phyloP scores from a whole-genome alignment of 768 basidiomycete species.

The Suillus weaverae region DNA sequence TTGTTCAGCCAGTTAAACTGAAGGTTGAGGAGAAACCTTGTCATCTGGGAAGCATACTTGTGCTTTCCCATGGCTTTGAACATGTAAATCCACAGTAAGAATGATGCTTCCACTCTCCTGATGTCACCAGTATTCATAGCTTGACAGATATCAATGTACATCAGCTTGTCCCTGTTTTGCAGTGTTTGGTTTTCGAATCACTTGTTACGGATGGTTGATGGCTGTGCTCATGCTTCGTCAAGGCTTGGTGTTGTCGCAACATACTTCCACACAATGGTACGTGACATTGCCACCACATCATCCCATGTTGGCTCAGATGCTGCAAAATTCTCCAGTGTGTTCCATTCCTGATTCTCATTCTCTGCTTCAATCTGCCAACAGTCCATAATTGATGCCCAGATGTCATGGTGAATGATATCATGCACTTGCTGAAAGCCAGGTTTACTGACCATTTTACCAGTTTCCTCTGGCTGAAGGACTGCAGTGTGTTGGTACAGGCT shows the following conservation, averaged over 20 bases:
- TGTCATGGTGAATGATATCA: constrained; percentile 33
- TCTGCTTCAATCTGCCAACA: constrained; percentile 29
- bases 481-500: constrained; percentile 23
- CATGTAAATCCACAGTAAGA: constrained; percentile 30
- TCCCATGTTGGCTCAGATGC: constrained; percentile 19
- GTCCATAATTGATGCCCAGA: constrained; percentile 27
- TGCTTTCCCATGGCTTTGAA: constrained; percentile 17
- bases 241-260: constrained; percentile 12
- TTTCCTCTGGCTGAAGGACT: constrained; percentile 32
- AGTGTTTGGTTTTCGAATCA: constrained; percentile 24
- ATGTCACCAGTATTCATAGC: constrained; percentile 34
- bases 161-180: constrained; percentile 23
- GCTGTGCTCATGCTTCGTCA: background rate
- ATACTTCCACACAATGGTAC: constrained; percentile 20
- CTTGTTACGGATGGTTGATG: too few relatives aligned
- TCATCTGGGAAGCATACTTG: constrained; percentile 23
- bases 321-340: constrained; percentile 18
- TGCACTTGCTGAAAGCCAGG: constrained; percentile 41
- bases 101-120: constrained; percentile 29
- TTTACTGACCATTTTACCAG: constrained; percentile 30
- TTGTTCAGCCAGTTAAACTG: constrained; percentile 17
- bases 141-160: constrained; percentile 33
- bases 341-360: background rate
- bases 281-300: constrained; percentile 26
- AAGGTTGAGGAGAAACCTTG: constrained; percentile 24